Evolutionary conservation across 441 rosid species (phyloP).

Genomic region (Pelargonium citronellum): DNA sequence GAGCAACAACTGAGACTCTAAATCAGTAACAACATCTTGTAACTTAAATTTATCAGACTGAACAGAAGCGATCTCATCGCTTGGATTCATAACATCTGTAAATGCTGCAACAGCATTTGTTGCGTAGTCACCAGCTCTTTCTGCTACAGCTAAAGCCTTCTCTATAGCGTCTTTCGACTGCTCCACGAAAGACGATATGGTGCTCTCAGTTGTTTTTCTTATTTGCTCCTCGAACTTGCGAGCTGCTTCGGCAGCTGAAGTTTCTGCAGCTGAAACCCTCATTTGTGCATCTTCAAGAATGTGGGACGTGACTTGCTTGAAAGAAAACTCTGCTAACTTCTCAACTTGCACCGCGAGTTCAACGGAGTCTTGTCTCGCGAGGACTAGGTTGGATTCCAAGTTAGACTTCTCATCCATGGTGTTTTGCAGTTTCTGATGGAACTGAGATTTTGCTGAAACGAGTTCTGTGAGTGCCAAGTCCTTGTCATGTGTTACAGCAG

Average conservation of each 20-base stretch:
- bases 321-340: conserved; percentile 41
- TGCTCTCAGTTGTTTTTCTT: conserved; percentile 36
- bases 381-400: conserved; percentile 36
- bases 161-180: conserved; percentile 42
- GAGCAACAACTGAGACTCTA: conserved; percentile 35
- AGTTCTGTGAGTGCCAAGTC: conserved; percentile 35
- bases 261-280: conserved; percentile 43
- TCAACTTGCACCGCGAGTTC: conserved; percentile 49
- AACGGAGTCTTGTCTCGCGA: conserved; percentile 40
- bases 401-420: conserved; percentile 32
- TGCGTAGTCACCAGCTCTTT: conserved; percentile 33
- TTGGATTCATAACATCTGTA: conserved; percentile 21
- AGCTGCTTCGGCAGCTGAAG: conserved; percentile 37
- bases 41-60: conserved; percentile 33
- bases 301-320: conserved; percentile 37
- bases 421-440: conserved; percentile 37
- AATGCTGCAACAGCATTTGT: conserved; percentile 29
- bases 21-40: conserved; percentile 26
- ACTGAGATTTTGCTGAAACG: conserved; percentile 30
- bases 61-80: conserved; percentile 33
- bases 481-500: conserved; percentile 32
- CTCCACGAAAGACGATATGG: conserved; percentile 34
- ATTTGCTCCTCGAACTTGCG: conserved; percentile 36
- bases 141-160: conserved; percentile 37
- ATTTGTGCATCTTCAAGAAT: conserved; percentile 35